Percentiles rank a stretch among this genome's conserved stretches.
Evolutionary conservation across 306 rosid genomes (phyloP).

Genomic region (cucumber (Cucumis sativus)): Cucumber_9930_V3 NC_026658.2:5952501-5953000

Average conservation of each 20-base stretch:
- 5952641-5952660: conserved; percentile 50
- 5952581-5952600: conserved; percentile 71
- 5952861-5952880: neutral
- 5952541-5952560: conserved; percentile 19
- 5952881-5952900: neutral
- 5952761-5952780: conserved; percentile 83
- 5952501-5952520: neutral
- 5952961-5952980: neutral
- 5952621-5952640: conserved; percentile 64
- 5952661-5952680: conserved; percentile 71
- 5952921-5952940: neutral
- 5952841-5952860: neutral
- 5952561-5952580: conserved; percentile 34
- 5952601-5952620: conserved; percentile 90
- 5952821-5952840: conserved; percentile 56
- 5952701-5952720: conserved; percentile 95
- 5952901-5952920: neutral
- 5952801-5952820: conserved; percentile 57
- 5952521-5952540: neutral
- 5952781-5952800: conserved; percentile 61
- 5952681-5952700: conserved; percentile 65
- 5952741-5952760: conserved; percentile 79
- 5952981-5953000: neutral
- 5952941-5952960: neutral
- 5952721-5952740: conserved; percentile 86